Conservation (phyloP, 768 basidiomycete genomes). For the Mycena sanguinolenta region DNA sequence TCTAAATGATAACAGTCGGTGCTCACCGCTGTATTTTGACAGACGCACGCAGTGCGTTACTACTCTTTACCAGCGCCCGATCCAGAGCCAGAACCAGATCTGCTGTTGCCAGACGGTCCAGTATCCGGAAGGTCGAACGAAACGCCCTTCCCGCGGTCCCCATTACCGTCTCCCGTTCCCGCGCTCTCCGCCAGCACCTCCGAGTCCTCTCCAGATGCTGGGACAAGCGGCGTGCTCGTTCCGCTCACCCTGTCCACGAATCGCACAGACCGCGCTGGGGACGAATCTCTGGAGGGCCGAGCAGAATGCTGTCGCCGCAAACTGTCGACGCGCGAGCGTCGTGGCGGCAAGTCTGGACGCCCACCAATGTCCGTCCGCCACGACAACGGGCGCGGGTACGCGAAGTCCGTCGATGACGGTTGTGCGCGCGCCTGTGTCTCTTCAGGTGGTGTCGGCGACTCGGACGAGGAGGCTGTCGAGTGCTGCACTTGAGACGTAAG, state of each 20-base stretch:
- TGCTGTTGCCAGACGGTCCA: not conserved
- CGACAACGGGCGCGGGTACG: slow-evolving; percentile 20
- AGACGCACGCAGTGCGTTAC: not conserved
- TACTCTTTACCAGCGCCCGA: slow-evolving; percentile 8
- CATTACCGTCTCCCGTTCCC: not conserved
- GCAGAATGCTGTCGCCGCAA: slow-evolving; percentile 24
- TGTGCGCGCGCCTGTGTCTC: no score
- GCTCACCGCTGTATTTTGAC: not conserved
- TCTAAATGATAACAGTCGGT: not conserved
- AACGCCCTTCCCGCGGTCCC: slow-evolving; percentile 5
- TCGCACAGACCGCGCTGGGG: slow-evolving; percentile 47
- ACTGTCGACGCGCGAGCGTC: slow-evolving; percentile 37
- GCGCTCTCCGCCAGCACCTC: not conserved
- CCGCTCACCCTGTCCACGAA: slow-evolving; percentile 43
- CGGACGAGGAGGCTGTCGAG: slow-evolving; percentile 1
- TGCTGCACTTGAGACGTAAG: not conserved
- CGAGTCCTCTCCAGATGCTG: slow-evolving; percentile 25
- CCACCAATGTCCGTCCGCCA: not conserved
- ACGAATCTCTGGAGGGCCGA: slow-evolving; percentile 40
- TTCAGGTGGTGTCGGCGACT: slow-evolving; percentile 8
- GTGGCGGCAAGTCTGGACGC: not conserved
- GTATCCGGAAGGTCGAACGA: slow-evolving; percentile 22
- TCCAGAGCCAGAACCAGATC: not conserved
- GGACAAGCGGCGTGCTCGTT: slow-evolving; percentile 34
- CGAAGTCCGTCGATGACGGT: slow-evolving; percentile 28